Base-by-base conservation (phyloP, 768 basidiomycete genomes). In the Lepiota brunneoincarnata region DNA sequence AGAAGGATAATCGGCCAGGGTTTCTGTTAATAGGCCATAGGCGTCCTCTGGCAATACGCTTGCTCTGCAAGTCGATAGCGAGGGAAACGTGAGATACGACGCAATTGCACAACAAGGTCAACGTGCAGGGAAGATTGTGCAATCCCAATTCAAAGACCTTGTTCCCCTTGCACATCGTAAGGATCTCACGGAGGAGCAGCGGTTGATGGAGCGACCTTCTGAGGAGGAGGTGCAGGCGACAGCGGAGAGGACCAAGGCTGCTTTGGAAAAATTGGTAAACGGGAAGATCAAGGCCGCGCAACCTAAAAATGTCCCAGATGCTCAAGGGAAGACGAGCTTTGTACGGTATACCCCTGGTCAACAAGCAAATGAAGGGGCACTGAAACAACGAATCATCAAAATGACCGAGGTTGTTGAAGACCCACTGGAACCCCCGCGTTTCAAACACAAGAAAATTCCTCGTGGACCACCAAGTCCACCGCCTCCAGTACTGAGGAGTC, bases 371-470 rank as follows among this genome's bases (percentile, higher is more conserved):
- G 74, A 78, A 23, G 71, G 66, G 6, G 88, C 83, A 4, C 67
- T 93, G 63, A 90, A 95, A 68, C 97, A 99, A 69, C 76, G 96
- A 52, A 98, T 99, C 63, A 98, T 99, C 72, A 99, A 99, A 71
- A 98, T 99, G 95, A 86, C 93, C 9, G 93, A 96, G 60, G 90
- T 98, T 10, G 92, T 94, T 4, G 97, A 99, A 71, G 97, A 99
- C 68, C 97, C 97, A 1, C 69, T 99, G 59, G 97, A 98, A 66
- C 97, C 97, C 7, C 93, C 97, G 17, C 78, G 92, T 42, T 98
- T 98, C 76, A 99, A 98, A 68, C 93, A 96, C 69, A 98, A 98
- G 77, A 99, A 99, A 75, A 97, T 99, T 57, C 97, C 97, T 9
- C 77, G 93, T 64, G 97, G 95, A 3, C 95, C 95, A 11, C 94